These are phyloP conservation scores for Physaria fendleri DNA, from an alignment of 345 rosid genomes.

Conservation along the genomic window DNA sequence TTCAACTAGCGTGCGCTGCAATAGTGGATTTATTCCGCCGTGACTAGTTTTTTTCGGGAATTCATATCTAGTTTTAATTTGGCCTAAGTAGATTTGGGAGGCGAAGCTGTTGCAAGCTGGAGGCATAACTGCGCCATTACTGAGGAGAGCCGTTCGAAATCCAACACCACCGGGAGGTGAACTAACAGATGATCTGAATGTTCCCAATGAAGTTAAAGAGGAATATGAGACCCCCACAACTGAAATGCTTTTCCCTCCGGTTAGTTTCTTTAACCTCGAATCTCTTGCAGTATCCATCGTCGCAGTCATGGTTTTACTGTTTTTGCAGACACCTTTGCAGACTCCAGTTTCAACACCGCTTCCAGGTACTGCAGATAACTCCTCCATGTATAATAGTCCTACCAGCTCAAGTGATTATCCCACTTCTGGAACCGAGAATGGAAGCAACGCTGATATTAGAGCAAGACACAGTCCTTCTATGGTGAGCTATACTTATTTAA, in stretches of 20 bases:
- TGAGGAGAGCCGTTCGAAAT: constrained; percentile 55
- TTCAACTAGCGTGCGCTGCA: neutral
- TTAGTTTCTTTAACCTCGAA: constrained; percentile 18
- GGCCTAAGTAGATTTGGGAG: constrained; percentile 68
- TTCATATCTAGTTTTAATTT: neutral
- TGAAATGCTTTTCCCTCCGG: constrained; percentile 93
- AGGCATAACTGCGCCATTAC: constrained; percentile 54
- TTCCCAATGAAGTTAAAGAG: constrained; percentile 85
- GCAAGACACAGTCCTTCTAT: constrained; percentile 78
- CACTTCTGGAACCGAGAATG: constrained; percentile 63
- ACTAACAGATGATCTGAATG: constrained; percentile 83
- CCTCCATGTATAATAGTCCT: constrained; percentile 82
- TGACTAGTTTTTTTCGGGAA: constrained; percentile 34
- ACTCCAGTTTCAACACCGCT: constrained; percentile 79
- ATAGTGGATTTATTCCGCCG: constrained; percentile 29
- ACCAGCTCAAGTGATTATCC: constrained; percentile 84
- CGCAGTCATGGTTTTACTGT: too few species aligned
- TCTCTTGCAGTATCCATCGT: too few species aligned
- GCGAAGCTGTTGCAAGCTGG: constrained; percentile 93
- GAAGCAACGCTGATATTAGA: constrained; percentile 52
- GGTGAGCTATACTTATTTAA: constrained; percentile 38
- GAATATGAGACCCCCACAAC: constrained; percentile 98
- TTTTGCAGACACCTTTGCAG: constrained; percentile 74
- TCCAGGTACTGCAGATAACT: constrained; percentile 69
- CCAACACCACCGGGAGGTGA: constrained; percentile 51